Base-by-base conservation (phyloP, 805 yeast genomes). In the Yamadazyma scolyti region DNA sequence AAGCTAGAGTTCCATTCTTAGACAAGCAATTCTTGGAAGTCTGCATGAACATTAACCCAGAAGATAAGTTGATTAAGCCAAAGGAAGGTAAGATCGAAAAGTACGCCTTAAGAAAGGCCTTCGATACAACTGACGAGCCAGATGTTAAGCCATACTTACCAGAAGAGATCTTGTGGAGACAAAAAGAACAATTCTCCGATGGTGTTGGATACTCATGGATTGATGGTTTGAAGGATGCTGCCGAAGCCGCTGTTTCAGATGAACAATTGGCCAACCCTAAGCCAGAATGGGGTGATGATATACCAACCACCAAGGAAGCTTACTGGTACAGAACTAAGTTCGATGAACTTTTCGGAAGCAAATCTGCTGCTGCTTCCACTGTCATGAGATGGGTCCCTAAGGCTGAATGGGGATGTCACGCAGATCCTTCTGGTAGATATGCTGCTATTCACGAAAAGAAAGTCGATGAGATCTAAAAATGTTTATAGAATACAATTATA, bases 161-260 rank as follows among this genome's bases (percentile, higher is more conserved):
- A 42, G 78, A 83, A 36, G 97, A 93, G 68, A 90, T 93, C 56
- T 72, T 93, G 55, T 93, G 97, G 97, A 86, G 99, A 77, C 99
- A 93, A 73, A 93, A 93, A 79, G 99, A 93, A 71, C 99, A 93
- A 70, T 93, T 93, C 70, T 84, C 96, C 33, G 99, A 93, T 55
- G 99, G 99, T 66, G 99, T 93, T 38, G 99, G 99, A 44, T 93
- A 93, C 75, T 87, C 96, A 9, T 93, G 99, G 99, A 93, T 93
- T 54, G 99, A 93, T 61, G 88, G 95, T 34, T 77, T 93, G 58
- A 93, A 93, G 75, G 98, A 93, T 46, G 75, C 93, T 30, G 97
- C 98, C 40, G 95, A 88, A 64, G 73, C 73, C 48, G 73, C 75
- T 34, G 83, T 93, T 40, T 59, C 88, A 25, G 98, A 93, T 57